These are phyloP conservation scores for Chamaenerion angustifolium DNA, from an alignment of 345 rosid species.

Conservation along the genomic window DNA sequence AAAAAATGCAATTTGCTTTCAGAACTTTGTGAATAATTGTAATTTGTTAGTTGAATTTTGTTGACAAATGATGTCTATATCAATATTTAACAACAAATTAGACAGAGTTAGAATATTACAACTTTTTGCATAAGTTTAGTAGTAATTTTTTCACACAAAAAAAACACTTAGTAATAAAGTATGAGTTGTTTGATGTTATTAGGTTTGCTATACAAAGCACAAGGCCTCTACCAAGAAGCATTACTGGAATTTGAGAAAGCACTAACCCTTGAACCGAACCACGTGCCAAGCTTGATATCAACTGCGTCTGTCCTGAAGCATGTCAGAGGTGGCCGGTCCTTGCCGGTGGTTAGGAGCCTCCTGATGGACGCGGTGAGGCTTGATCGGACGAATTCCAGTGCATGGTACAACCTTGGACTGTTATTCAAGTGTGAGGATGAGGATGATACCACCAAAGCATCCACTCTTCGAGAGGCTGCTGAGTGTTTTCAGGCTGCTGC, in stretches of 20 bases:
- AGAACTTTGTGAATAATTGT: too few species aligned
- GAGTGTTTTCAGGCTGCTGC: slow-evolving; percentile 57
- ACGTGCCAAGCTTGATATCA: slow-evolving; percentile 48
- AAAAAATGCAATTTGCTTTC: too few species aligned
- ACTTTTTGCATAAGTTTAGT: too few species aligned
- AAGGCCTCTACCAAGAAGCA: slow-evolving; percentile 38
- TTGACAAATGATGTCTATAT: too few species aligned
- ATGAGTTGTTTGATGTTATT: slow-evolving; percentile 5
- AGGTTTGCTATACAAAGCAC: slow-evolving; percentile 36
- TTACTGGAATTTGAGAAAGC: slow-evolving; percentile 31
- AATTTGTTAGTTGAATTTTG: too few species aligned
- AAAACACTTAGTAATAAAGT: not conserved
- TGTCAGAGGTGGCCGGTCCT: slow-evolving; percentile 17
- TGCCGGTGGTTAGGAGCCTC: slow-evolving; percentile 27
- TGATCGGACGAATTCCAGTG: slow-evolving; percentile 36
- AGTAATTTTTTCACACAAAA: too few species aligned
- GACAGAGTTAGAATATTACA: too few species aligned
- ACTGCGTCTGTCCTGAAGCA: slow-evolving; percentile 32
- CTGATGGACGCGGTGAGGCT: slow-evolving; percentile 39
- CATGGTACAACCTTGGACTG: slow-evolving; percentile 58
- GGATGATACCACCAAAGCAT: not conserved
- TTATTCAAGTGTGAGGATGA: slow-evolving; percentile 8
- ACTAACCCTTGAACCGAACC: slow-evolving; percentile 34
- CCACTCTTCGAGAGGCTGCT: slow-evolving; percentile 29
- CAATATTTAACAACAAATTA: too few species aligned